These are phyloP conservation scores for Ophiostoma himal-ulmi DNA, from an alignment of 2,329 filamentous ascomycete genomes.

Conservation along the genomic window DNA sequence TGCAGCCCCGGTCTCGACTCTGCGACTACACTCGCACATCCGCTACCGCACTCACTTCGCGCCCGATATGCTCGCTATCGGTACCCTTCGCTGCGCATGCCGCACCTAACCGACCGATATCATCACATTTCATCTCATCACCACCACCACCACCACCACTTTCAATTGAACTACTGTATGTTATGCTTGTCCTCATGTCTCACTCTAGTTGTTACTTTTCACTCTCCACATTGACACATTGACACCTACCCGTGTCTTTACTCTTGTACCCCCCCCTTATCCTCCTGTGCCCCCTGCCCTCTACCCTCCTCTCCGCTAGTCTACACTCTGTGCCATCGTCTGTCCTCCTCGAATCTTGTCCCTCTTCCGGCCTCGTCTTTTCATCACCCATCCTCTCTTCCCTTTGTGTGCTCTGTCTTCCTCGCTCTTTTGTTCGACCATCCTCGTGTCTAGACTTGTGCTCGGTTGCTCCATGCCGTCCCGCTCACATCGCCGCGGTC, in stretches of 20 bases:
- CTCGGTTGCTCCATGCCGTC: background rate
- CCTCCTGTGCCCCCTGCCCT: background rate
- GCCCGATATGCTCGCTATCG: background rate
- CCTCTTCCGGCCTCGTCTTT: background rate
- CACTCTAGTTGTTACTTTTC: background rate
- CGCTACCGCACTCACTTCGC: background rate
- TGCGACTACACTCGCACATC: background rate
- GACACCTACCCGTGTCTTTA: background rate
- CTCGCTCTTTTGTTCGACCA: background rate
- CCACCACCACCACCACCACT: background rate
- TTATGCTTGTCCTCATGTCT: background rate
- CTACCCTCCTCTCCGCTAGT: background rate
- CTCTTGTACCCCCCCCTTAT: background rate
- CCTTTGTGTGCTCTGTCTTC: background rate
- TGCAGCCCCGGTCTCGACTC: background rate
- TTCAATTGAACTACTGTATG: background rate
- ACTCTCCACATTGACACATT: background rate
- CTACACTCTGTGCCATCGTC: background rate
- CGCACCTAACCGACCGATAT: slow-evolving; percentile 1
- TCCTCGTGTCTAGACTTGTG: background rate
- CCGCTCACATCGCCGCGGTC: background rate
- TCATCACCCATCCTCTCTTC: background rate
- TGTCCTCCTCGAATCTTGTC: background rate
- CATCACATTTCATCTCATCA: background rate
- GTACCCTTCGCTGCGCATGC: background rate